A percentile compares a stretch with the other conserved stretches of the same genome.
phyloP scores from a whole-genome alignment of 192 early-diverging fungal genomes.

The Coemansia sp. region DNA sequence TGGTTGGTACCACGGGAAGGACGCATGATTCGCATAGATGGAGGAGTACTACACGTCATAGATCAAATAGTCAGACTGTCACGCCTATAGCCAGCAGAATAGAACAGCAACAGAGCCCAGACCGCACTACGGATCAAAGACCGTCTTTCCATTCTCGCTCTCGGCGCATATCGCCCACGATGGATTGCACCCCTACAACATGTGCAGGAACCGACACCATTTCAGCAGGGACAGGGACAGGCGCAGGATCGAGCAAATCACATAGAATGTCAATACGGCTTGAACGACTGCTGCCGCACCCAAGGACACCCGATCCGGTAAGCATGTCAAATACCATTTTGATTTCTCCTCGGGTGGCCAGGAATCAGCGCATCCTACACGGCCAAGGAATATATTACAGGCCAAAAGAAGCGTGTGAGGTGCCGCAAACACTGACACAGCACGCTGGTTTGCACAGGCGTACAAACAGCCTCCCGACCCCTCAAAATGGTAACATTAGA shows the following conservation, averaged over 20 bases:
- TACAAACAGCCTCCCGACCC: slow-evolving; percentile 18
- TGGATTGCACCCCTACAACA: background rate
- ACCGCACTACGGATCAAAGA: background rate
- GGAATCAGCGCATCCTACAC: background rate
- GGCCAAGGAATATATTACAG: no score
- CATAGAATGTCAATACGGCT: slow-evolving; percentile 28
- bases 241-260: background rate
- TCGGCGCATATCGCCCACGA: background rate
- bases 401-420: background rate
- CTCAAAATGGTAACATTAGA: background rate
- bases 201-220: background rate
- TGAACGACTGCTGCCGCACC: slow-evolving; percentile 21
- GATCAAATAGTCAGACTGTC: background rate
- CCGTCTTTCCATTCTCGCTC: background rate
- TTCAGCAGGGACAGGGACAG: background rate
- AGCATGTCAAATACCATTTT: slow-evolving; percentile 1
- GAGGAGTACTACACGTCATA: background rate
- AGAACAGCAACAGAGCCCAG: background rate
- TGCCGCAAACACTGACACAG: background rate
- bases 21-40: background rate
- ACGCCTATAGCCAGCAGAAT: background rate
- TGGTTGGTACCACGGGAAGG: background rate
- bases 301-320: slow-evolving; percentile 12
- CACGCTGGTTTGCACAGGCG: slow-evolving; percentile 6
- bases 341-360: background rate